Evolutionary conservation across 2,329 filamentous ascomycete species (phyloP).

Genomic region (Zymoseptoria tritici): DNA sequence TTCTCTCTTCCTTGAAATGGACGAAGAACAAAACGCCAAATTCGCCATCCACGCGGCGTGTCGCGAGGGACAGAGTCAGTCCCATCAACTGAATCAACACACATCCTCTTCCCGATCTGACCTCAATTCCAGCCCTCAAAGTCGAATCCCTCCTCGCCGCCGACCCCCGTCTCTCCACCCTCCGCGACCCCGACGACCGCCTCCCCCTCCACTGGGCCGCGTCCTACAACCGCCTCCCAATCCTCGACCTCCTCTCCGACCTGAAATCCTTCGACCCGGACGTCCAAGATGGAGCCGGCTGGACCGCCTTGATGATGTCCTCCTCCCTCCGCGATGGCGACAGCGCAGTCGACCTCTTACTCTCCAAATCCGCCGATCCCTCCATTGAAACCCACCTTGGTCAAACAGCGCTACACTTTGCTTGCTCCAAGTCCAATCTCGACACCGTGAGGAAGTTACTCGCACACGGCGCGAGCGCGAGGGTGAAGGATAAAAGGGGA

Average conservation of each 20-base stretch:
- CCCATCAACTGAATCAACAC: no score
- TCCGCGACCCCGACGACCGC: slow-evolving; percentile 76
- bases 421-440: slow-evolving; percentile 81
- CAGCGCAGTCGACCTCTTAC: slow-evolving; percentile 53
- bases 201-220: slow-evolving; percentile 91
- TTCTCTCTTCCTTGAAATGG: slow-evolving; percentile 16
- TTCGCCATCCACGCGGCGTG: slow-evolving; percentile 84
- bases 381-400: slow-evolving; percentile 67
- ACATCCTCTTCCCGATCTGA: no score
- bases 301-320: slow-evolving; percentile 80
- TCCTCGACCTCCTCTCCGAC: slow-evolving; percentile 65
- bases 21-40: slow-evolving; percentile 44
- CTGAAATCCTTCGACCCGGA: slow-evolving; percentile 74
- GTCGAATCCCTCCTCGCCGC: slow-evolving; percentile 70
- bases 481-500: slow-evolving; percentile 77
- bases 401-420: slow-evolving; percentile 83
- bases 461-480: slow-evolving; percentile 64
- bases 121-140: slow-evolving; percentile 46
- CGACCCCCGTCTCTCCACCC: slow-evolving; percentile 68
- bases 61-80: slow-evolving; percentile 64
- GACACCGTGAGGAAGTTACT: slow-evolving; percentile 75
- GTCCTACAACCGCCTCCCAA: slow-evolving; percentile 70
- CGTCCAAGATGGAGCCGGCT: slow-evolving; percentile 70
- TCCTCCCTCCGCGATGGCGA: slow-evolving; percentile 67
- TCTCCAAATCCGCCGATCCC: slow-evolving; percentile 63